Base-by-base conservation (phyloP, 169 alveolate genomes). In the Plasmodium gonderi region DNA sequence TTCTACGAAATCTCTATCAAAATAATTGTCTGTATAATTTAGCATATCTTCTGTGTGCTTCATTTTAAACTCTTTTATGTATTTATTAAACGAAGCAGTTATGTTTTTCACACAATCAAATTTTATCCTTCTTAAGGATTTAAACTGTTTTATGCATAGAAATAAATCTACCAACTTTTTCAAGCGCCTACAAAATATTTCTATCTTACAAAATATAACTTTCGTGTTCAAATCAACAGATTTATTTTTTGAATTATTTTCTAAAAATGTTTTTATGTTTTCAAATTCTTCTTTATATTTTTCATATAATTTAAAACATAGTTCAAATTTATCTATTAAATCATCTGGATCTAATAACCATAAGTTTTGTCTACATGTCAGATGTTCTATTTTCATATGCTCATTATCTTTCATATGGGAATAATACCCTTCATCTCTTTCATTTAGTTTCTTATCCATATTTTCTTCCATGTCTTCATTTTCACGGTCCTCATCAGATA, bases 1-100 rank as follows among this genome's bases (percentile, higher is more conserved):
- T 95, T 98, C 99, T 45, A 98, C 99, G 94, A 97, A 98, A 92
- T 98, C 99, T 92, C 99, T 97, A 95, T 98, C 99, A 91, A 98
- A 98, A 65, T 98, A 97, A 80, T 98, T 98, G 94, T 97, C 96
- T 79, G 95, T 96, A 94, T 97, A 98, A 91, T 98, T 98, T 76
- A 98, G 94, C 77, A 98, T 97, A 94, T 98, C 98, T 77, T 98
- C 98, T 45, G 72, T 91, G 68, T 80, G 92, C 69, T 82, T 87
- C 38, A 90, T 44, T 83, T 75, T 94, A 85, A 78, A 76, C 20
- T 80, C 92, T 42, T 97, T 97, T 87, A 97, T 97, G 78, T 96
- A 95, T 60, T 94, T 96, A 91, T 97, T 97, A 96, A 98, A 98
- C 79, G 95, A 92, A 33, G 95, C 96, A 45, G 98, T 98, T 45